Conservation (phyloP, 2,329 filamentous ascomycete genomes). For the Teratosphaeriaceae sp. region DNA sequence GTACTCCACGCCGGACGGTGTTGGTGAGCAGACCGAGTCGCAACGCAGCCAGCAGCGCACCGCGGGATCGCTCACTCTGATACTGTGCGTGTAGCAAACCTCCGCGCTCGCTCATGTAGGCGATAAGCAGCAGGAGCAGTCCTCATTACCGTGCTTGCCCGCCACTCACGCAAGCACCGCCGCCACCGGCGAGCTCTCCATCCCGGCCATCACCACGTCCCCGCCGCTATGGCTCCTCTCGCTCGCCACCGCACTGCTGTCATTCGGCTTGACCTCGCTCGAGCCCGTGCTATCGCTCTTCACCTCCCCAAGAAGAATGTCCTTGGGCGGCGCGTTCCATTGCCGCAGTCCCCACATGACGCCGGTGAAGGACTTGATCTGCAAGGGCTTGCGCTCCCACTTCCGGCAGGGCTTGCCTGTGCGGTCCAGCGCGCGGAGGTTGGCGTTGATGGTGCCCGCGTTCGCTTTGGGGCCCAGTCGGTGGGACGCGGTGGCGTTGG, state of each 20-base stretch:
- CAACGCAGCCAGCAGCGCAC: no score
- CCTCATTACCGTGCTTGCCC: no score
- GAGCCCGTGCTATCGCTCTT: slow-evolving; percentile 50
- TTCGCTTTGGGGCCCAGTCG: slow-evolving; percentile 96
- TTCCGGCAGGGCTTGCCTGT: slow-evolving; percentile 86
- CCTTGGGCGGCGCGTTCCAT: slow-evolving; percentile 65
- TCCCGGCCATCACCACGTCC: slow-evolving; percentile 22
- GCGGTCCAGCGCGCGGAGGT: slow-evolving; percentile 86
- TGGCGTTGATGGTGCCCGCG: slow-evolving; percentile 94
- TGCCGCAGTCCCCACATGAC: slow-evolving; percentile 72
- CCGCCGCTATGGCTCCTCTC: slow-evolving; percentile 53
- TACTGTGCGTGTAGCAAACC: no score
- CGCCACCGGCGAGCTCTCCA: slow-evolving; percentile 30
- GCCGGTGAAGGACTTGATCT: slow-evolving; percentile 88
- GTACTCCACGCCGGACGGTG: no score
- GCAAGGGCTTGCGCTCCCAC: slow-evolving; percentile 79
- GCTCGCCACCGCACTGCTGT: slow-evolving; percentile 52
- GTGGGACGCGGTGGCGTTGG: slow-evolving; percentile 47
- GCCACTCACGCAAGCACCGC: slow-evolving; percentile 35
- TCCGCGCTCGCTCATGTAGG: no score
- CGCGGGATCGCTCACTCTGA: no score
- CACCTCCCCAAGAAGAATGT: slow-evolving; percentile 56
- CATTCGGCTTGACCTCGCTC: slow-evolving; percentile 50
- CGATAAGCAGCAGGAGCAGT: no score
- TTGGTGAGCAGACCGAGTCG: no score